phyloP scores from a whole-genome alignment of 1,284 basidiomycete genomes.

The Tilletia setariae region DNA sequence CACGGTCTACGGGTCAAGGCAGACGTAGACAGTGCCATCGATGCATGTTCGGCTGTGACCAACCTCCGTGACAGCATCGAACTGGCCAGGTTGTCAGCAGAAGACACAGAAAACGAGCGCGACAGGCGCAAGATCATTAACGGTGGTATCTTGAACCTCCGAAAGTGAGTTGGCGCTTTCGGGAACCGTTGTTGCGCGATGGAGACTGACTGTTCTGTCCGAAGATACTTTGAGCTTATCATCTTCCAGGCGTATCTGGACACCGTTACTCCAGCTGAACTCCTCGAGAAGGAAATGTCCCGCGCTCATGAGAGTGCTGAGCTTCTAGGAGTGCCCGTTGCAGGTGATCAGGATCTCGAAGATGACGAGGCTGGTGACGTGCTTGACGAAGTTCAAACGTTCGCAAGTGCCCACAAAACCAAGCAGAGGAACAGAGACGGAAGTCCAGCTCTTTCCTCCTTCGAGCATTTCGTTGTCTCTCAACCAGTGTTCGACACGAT shows the following conservation, averaged over 20 bases:
- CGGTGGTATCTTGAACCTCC: constrained; percentile 60
- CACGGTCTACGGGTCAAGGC: constrained; percentile 82
- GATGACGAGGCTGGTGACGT: not conserved
- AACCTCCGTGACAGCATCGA: constrained; percentile 87
- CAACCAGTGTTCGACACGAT: constrained; percentile 85
- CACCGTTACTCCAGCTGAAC: constrained; percentile 65
- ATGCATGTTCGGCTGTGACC: constrained; percentile 76
- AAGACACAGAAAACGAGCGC: constrained; percentile 71
- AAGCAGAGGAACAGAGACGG: not conserved
- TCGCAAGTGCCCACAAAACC: not conserved
- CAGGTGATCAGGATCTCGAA: not conserved
- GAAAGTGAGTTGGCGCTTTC: constrained; percentile 63
- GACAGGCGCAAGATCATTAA: constrained; percentile 66
- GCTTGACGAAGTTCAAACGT: no score
- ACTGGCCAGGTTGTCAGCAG: constrained; percentile 68
- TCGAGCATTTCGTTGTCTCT: constrained; percentile 44
- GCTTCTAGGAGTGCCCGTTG: not conserved
- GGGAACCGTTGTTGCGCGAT: not conserved
- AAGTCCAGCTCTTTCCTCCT: constrained; percentile 22
- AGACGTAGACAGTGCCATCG: constrained; percentile 85
- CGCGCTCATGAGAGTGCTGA: not conserved
- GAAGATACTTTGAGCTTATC: constrained; percentile 78
- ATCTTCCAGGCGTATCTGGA: constrained; percentile 92
- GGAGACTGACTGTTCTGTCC: not conserved
- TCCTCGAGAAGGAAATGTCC: constrained; percentile 7